Conservation (phyloP, 2,329 filamentous ascomycete genomes). For the Pseudomassariella vexata region DNA sequence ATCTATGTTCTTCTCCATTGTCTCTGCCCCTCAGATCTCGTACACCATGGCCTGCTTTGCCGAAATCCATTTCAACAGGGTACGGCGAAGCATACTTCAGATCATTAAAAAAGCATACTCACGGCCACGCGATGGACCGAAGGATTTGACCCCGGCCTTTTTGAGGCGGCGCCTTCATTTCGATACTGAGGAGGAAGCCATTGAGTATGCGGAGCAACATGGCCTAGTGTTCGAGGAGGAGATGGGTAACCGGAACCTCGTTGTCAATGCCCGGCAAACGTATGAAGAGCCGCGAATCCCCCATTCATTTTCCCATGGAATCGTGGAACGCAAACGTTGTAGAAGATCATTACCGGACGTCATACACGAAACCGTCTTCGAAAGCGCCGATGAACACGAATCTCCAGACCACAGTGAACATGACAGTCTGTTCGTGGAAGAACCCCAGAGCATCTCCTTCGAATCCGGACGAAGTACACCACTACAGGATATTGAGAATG, state of each 20-base stretch:
- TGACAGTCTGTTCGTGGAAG: conserved; percentile 22
- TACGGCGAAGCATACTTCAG: conserved; percentile 53
- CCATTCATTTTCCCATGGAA: conserved; percentile 47
- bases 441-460: conserved; percentile 8
- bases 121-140: conserved; percentile 50
- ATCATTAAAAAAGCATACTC: conserved; percentile 50
- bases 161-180: conserved; percentile 58
- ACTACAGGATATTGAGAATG: no score
- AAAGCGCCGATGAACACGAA: conserved; percentile 8
- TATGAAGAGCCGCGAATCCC: conserved; percentile 44
- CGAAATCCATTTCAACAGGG: conserved; percentile 58
- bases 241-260: conserved; percentile 31
- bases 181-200: conserved; percentile 61
- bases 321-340: conserved; percentile 58
- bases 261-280: conserved; percentile 36
- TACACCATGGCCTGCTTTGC: conserved; percentile 67
- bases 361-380: conserved; percentile 50
- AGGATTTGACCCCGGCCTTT: conserved; percentile 52
- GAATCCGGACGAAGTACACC: no score
- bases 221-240: conserved; percentile 44
- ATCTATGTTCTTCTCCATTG: conserved; percentile 53
- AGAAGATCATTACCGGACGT: conserved; percentile 44
- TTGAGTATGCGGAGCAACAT: conserved; percentile 57
- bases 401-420: conserved; percentile 5
- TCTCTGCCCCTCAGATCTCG: conserved; percentile 50